Conservation (phyloP, 1,284 basidiomycete genomes). For the Cryptococcus sp. region DNA sequence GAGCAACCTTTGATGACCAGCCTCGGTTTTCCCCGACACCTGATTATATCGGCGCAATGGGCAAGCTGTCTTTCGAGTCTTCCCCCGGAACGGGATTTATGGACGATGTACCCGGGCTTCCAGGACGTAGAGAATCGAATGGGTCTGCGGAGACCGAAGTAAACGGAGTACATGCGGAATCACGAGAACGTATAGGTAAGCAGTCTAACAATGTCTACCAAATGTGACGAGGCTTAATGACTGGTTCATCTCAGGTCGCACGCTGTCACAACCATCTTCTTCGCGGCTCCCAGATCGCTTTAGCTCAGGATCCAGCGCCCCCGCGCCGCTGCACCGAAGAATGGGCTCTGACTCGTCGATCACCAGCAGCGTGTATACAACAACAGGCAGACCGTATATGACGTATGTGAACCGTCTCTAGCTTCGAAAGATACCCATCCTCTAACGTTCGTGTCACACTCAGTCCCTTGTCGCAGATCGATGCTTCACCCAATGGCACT, state of each 20-base stretch:
- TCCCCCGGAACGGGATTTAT: conserved; percentile 11
- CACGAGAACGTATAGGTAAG: conserved; percentile 11
- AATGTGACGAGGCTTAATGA: conserved; percentile 6
- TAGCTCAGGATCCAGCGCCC: conserved; percentile 18
- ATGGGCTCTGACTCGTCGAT: conserved; percentile 50
- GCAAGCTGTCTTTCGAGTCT: conserved; percentile 19
- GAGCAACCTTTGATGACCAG: conserved; percentile 9
- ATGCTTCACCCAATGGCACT: conserved; percentile 11
- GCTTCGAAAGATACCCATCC: neutral
- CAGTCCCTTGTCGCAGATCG: conserved; percentile 46
- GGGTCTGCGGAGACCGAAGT: no score
- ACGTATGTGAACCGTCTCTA: conserved; percentile 22
- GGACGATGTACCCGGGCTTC: conserved; percentile 10
- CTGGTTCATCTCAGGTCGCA: no score
- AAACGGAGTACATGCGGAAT: neutral
- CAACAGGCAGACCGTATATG: conserved; percentile 23
- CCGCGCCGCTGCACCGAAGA: conserved; percentile 35
- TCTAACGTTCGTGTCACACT: neutral
- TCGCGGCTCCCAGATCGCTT: no score
- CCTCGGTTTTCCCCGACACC: conserved; percentile 7
- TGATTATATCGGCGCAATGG: conserved; percentile 19
- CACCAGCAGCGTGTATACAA: conserved; percentile 44
- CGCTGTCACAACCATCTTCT: no score
- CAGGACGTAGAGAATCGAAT: no score
- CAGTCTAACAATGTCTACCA: conserved; percentile 3